These are phyloP conservation scores for Scedosporium boydii DNA, from an alignment of 2,329 filamentous ascomycete genomes.

Conservation along the genomic window DNA sequence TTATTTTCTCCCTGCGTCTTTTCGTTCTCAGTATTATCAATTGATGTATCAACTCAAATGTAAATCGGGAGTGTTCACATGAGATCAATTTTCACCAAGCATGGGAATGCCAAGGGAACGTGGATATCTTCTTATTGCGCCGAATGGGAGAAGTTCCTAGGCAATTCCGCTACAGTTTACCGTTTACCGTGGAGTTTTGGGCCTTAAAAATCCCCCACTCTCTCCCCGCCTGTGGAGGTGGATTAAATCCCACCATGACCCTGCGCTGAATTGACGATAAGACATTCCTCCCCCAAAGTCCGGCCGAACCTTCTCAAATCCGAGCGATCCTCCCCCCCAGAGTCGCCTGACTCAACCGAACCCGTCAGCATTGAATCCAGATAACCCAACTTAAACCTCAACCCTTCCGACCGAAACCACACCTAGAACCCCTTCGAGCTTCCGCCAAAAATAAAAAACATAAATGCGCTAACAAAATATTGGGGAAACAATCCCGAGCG, in stretches of 20 bases:
- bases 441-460: neutral
- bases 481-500: neutral
- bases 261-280: too few relatives aligned
- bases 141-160: neutral
- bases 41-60: too few relatives aligned
- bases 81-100: neutral
- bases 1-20: too few relatives aligned
- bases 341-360: neutral
- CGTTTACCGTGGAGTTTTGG: neutral
- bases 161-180: neutral
- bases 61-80: too few relatives aligned
- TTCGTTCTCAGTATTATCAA: too few relatives aligned
- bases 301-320: too few relatives aligned
- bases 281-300: too few relatives aligned
- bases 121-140: neutral
- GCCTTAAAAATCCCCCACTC: neutral
- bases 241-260: too few relatives aligned
- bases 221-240: neutral
- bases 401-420: neutral
- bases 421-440: neutral
- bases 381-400: neutral
- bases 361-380: neutral
- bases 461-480: neutral
- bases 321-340: neutral
- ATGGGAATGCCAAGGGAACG: neutral